Percentiles rank a stretch among this genome's conserved stretches.
Evolutionary conservation across 2,329 filamentous ascomycete species (phyloP).

Genomic region (Orbilia blumenaviensis): DNA sequence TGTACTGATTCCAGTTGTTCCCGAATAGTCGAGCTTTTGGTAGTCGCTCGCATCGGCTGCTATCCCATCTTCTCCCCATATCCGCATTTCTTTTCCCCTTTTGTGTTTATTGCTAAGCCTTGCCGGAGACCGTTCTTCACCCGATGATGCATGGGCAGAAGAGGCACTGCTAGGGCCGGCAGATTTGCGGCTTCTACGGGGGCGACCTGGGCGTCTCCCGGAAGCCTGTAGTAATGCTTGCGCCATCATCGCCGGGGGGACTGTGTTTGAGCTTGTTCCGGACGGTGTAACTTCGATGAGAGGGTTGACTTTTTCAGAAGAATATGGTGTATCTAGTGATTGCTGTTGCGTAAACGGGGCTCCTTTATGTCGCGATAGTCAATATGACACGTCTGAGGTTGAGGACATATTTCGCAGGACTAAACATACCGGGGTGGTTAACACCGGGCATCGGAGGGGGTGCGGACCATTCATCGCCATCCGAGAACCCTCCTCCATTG

Average conservation of each 20-base stretch:
- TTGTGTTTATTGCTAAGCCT: conserved; percentile 63
- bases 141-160: conserved; percentile 76
- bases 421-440: background rate
- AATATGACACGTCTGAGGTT: background rate
- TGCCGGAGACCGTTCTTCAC: conserved; percentile 75
- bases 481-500: background rate
- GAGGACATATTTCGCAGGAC: background rate
- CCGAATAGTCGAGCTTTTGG: conserved; percentile 89
- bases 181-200: conserved; percentile 66
- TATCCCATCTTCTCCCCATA: conserved; percentile 89
- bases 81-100: conserved; percentile 80
- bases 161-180: conserved; percentile 68
- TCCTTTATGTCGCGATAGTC: conserved; percentile 1
- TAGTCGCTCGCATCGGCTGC: conserved; percentile 83
- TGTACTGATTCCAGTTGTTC: conserved; percentile 65
- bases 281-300: conserved; percentile 58
- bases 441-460: conserved; percentile 48
- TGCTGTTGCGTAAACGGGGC: background rate
- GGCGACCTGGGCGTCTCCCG: conserved; percentile 60
- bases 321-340: background rate
- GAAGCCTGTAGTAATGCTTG: conserved; percentile 72
- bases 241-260: conserved; percentile 31
- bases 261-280: conserved; percentile 73
- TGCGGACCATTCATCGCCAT: conserved; percentile 35
- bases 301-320: background rate